Evolutionary conservation across 2,329 filamentous ascomycete genomes (phyloP).

Genomic region (Pseudopyricularia javanii): DNA sequence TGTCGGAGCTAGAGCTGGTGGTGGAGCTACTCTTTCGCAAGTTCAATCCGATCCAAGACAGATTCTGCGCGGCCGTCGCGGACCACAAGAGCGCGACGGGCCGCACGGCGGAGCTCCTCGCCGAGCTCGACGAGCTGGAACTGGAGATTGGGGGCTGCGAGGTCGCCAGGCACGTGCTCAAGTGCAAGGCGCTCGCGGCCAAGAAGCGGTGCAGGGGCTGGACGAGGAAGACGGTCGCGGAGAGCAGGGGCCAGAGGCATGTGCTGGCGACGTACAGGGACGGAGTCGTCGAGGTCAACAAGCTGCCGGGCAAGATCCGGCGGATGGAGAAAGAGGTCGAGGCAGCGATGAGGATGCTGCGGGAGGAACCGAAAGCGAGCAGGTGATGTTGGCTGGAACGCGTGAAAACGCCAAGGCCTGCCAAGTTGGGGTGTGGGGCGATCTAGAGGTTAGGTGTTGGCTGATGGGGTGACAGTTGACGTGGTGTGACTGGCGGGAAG

Average conservation of each 20-base stretch:
- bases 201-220: not conserved
- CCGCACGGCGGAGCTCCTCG: not conserved
- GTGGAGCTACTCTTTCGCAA: not conserved
- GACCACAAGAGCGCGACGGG: not conserved
- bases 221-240: not conserved
- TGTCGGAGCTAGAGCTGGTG: not conserved
- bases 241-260: not conserved
- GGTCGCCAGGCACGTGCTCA: not conserved
- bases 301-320: not conserved
- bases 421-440: not conserved
- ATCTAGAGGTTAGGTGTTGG: not conserved
- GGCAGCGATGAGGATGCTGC: not conserved
- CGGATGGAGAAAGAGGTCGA: not conserved
- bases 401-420: not conserved
- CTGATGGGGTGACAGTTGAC: not conserved
- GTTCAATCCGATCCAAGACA: not conserved
- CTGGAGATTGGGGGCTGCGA: not conserved
- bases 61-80: not conserved
- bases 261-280: not conserved
- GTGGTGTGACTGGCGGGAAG: too few species aligned
- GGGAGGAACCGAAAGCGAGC: not conserved
- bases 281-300: not conserved
- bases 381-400: not conserved
- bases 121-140: not conserved
- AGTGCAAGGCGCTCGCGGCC: not conserved